phyloP scores from a whole-genome alignment of 2,329 filamentous ascomycete genomes.

The Stachybotrys elegans region DNA sequence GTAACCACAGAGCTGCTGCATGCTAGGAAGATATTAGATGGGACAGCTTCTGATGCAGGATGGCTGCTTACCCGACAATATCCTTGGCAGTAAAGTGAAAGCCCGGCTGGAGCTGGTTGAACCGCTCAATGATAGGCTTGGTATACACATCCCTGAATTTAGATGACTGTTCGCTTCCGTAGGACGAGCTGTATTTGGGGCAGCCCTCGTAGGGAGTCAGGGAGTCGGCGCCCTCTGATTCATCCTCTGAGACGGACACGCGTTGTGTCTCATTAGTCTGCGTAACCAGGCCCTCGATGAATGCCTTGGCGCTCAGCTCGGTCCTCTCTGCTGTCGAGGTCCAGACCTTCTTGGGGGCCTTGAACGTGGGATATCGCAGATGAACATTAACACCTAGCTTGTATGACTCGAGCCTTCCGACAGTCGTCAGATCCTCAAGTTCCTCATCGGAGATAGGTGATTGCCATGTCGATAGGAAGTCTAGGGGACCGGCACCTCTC shows the following conservation, averaged over 20 bases:
- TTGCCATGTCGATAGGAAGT: slow-evolving; percentile 52
- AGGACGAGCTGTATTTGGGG: slow-evolving; percentile 54
- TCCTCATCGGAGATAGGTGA: slow-evolving; percentile 53
- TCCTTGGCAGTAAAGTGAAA: slow-evolving; percentile 62
- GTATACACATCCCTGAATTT: slow-evolving; percentile 52
- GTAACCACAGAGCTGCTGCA: slow-evolving; percentile 63
- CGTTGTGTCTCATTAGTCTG: slow-evolving; percentile 49
- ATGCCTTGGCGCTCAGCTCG: slow-evolving; percentile 49
- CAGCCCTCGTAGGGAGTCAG: slow-evolving; percentile 63
- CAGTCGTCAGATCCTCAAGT: slow-evolving; percentile 53
- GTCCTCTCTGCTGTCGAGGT: slow-evolving; percentile 60
- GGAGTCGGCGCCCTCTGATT: slow-evolving; percentile 52
- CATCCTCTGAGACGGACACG: slow-evolving; percentile 49
- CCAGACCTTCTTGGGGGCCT: slow-evolving; percentile 52
- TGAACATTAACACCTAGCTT: slow-evolving; percentile 53
- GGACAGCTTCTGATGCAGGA: background rate
- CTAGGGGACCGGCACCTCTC: slow-evolving; percentile 47
- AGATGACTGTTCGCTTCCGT: slow-evolving; percentile 49
- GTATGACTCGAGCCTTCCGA: slow-evolving; percentile 56
- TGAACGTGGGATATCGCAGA: slow-evolving; percentile 52
- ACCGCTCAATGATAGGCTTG: slow-evolving; percentile 52
- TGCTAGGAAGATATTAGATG: slow-evolving; percentile 16
- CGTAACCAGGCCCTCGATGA: slow-evolving; percentile 51
- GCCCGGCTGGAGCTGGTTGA: slow-evolving; percentile 43
- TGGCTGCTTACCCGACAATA: slow-evolving; percentile 40